Conservation (phyloP, 768 basidiomycete genomes). For the Tulasnella sp. region DNA sequence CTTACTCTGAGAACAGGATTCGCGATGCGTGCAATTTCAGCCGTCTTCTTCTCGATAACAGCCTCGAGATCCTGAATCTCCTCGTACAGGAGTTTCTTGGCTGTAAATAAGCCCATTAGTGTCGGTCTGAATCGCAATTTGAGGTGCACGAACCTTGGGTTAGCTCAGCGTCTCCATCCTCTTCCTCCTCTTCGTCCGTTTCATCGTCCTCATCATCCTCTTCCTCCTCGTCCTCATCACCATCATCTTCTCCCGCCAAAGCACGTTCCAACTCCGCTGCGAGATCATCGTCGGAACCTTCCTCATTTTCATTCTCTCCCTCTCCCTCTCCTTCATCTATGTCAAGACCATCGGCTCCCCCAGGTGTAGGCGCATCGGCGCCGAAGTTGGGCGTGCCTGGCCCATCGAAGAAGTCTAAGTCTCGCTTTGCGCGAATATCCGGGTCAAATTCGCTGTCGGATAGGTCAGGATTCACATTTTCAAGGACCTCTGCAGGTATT, state of each 20-base stretch:
- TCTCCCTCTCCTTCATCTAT: constrained; percentile 49
- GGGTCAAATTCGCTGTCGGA: constrained; percentile 76
- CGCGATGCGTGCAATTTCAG: constrained; percentile 68
- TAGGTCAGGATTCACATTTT: constrained; percentile 82
- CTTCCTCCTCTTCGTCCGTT: constrained; percentile 43
- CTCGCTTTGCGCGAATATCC: constrained; percentile 38
- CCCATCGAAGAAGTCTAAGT: constrained; percentile 45
- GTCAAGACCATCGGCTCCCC: constrained; percentile 37
- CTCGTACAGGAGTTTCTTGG: constrained; percentile 69
- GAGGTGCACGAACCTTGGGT: constrained; percentile 34
- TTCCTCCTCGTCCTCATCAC: constrained; percentile 48
- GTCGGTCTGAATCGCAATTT: constrained; percentile 16
- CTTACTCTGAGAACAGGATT: constrained; percentile 79
- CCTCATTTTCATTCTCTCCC: constrained; percentile 38
- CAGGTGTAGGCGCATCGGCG: constrained; percentile 46
- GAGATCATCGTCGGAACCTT: constrained; percentile 78
- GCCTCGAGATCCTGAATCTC: constrained; percentile 83
- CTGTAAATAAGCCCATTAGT: constrained; percentile 17
- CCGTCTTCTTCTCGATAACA: constrained; percentile 74
- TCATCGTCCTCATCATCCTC: constrained; percentile 50
- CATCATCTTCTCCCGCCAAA: constrained; percentile 37
- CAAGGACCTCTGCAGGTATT: constrained; percentile 51
- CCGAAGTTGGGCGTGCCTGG: constrained; percentile 36
- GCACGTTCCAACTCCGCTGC: constrained; percentile 81
- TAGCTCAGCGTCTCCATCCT: constrained; percentile 68